Evolutionary conservation across 2,329 filamentous ascomycete species (phyloP), one percentile per base, ranked within the genome.

Genomic region (Fusarium compactum): DNA sequence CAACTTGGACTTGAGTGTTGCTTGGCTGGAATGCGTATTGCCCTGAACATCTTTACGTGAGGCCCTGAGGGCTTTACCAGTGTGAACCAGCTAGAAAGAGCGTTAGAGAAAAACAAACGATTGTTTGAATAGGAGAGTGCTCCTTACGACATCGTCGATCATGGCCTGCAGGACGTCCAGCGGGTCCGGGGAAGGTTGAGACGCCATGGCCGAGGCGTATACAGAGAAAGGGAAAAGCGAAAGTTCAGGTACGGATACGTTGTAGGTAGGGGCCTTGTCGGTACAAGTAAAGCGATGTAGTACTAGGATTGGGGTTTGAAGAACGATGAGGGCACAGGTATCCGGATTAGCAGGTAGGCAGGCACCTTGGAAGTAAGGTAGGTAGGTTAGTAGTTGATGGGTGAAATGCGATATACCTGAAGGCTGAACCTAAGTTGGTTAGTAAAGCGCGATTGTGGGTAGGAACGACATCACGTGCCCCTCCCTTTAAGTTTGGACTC

Each of bases 121-220:
- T 34, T 38, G 20, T 34, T 20, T 50, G 48, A 30, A 46, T 11
- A 22, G 43, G 29, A 29, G 48, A 53, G 34, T 41, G 40, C 52
- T 32, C 78, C 86, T 78, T 77, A 89, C 87, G 70, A 86, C 83
- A 65, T 86, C 85, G 70, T 87, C 86, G 69, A 89, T 80, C 71
- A 86, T 83, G 56, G 80, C 79, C 74, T 88, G 82, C n/a, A 89
- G 80, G 60, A 82, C 77, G 56, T 85, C 82, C 25, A 87, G 73
- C 29, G 84, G 78, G 55, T 83, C 80, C 63, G 79, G 77, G 57
- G 78, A 70, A 57, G 76, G 71, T 57, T 77, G 71, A 18, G 76
- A 71, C 54, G 80, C 76, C 78, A 81, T 81, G 55, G 24, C 48
- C 41, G 30, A 47, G 43, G 43, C 52, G 32, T 46, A 16, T 54